These are phyloP conservation scores for Amyloporia xantha DNA, from an alignment of 768 basidiomycete genomes.

Conservation along the genomic window DNA sequence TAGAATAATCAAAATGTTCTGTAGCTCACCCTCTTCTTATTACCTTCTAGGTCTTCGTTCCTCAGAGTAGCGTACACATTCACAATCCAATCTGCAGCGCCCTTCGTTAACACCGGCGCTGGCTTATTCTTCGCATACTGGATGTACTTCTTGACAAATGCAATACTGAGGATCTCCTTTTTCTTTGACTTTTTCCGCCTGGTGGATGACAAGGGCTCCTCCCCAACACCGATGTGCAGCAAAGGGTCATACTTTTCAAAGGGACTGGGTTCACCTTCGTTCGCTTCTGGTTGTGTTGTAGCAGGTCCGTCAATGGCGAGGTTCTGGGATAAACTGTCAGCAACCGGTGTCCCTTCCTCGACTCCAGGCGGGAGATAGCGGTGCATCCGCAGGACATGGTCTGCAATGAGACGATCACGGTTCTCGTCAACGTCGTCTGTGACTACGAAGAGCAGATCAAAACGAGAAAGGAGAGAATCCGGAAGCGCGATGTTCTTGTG, in stretches of 20 bases:
- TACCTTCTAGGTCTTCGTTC: conserved; percentile 88
- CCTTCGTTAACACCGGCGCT: conserved; percentile 81
- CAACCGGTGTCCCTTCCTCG: conserved; percentile 90
- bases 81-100: conserved; percentile 91
- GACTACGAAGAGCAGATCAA: conserved; percentile 95
- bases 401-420: conserved; percentile 89
- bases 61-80: conserved; percentile 86
- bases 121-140: conserved; percentile 92
- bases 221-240: conserved; percentile 75
- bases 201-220: conserved; percentile 36
- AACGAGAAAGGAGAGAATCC: conserved; percentile 96
- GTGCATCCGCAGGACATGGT: conserved; percentile 96
- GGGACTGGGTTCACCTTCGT: conserved; percentile 66
- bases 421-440: conserved; percentile 97
- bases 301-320: conserved; percentile 81
- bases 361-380: conserved; percentile 94
- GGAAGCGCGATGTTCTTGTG: conserved; percentile 98
- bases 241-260: conserved; percentile 97
- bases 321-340: conserved; percentile 83
- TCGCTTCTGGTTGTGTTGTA: conserved; percentile 33
- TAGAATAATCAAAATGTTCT: no score
- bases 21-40: conserved; percentile 68
- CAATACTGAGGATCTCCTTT: conserved; percentile 83
- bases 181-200: conserved; percentile 51
- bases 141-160: conserved; percentile 97